Base-by-base conservation (phyloP, 2,329 filamentous ascomycete genomes). In the Beauveria varroae region DNA sequence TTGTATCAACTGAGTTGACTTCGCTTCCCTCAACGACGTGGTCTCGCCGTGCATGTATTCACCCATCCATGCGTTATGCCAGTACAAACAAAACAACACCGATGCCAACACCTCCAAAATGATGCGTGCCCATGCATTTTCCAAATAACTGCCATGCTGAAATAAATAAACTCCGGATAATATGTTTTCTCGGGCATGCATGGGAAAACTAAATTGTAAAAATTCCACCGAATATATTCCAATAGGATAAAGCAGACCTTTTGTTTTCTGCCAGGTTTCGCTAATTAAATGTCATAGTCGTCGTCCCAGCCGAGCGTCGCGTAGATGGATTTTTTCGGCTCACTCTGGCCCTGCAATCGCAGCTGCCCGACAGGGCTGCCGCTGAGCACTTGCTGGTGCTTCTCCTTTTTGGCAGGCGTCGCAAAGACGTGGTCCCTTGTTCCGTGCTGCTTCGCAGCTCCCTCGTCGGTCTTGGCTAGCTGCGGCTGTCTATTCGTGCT, bases 281-380 rank as follows among this genome's bases (percentile, higher is more conserved):
- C 75, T 59, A 63, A 73, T 70, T 76, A 69, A 69, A 78, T 75
- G 68, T 84, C 79, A 68, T 78, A 73, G 63, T 85, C 81, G 63
- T 84, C 78, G 67, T 85, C 81, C 83, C 83, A 86, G 51, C 83
- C 83, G 47, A 86, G 69, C 65, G 73, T 74, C 66, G 82, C 75
- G 65, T 81, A 86, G 57, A 86, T 80, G 12, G 79, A 81, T 64
- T 73, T 63, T 40, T 70, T 69, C 63, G 68, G 73, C 56, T 65
- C 24, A 18, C 16, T 30, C 34, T 46, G 28, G 20, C 9, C 52
- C 37, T 51, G 43, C 37, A 34, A 65, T 63, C 63, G 60, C 12
- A 62, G 55, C 57, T 63, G 62, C 34, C 63, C 56, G 7, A 61
- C 60, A 28, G 61, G 57, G 30, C 65, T 67, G 18, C 61, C 64